Evolutionary conservation across 495 filamentous ascomycete species (phyloP).

Genomic region (Podospora pseudopauciseta): DNA sequence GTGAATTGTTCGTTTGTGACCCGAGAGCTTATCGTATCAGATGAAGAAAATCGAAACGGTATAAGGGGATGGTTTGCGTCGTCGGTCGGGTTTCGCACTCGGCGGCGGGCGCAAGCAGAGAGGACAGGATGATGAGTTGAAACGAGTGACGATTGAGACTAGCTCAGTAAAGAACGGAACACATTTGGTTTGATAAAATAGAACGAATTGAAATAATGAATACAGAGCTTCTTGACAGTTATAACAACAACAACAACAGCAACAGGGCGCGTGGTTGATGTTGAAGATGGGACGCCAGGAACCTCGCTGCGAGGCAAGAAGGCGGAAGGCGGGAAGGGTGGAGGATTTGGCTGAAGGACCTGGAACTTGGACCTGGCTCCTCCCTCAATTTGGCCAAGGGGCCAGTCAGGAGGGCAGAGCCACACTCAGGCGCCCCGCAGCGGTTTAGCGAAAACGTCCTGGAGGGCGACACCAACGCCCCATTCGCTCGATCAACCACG

Average conservation of each 20-base stretch:
- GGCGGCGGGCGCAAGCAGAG: background rate
- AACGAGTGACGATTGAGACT: background rate
- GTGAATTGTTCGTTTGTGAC: background rate
- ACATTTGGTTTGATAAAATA: background rate
- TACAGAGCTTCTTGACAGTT: background rate
- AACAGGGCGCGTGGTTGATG: too few relatives aligned
- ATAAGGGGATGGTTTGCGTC: background rate
- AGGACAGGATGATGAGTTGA: background rate
- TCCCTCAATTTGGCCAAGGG: slow-evolving; percentile 35
- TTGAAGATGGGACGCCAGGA: background rate
- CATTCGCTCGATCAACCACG: slow-evolving; percentile 25
- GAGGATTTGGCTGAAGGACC: slow-evolving; percentile 28
- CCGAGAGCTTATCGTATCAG: background rate
- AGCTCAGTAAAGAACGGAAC: background rate
- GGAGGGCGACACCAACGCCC: slow-evolving; percentile 21
- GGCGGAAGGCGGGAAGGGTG: background rate
- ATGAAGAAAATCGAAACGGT: background rate
- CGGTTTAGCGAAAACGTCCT: slow-evolving; percentile 32
- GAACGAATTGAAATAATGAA: background rate
- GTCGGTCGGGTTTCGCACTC: background rate
- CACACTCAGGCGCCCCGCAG: slow-evolving; percentile 25
- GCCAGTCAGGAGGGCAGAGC: slow-evolving; percentile 26
- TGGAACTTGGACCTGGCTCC: slow-evolving; percentile 17
- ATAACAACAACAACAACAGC: too few relatives aligned
- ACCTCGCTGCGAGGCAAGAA: background rate